Evolutionary conservation across 1,139 yeast genomes (phyloP).

Genomic region (Hemisphaericaspora xylanilytica): DNA sequence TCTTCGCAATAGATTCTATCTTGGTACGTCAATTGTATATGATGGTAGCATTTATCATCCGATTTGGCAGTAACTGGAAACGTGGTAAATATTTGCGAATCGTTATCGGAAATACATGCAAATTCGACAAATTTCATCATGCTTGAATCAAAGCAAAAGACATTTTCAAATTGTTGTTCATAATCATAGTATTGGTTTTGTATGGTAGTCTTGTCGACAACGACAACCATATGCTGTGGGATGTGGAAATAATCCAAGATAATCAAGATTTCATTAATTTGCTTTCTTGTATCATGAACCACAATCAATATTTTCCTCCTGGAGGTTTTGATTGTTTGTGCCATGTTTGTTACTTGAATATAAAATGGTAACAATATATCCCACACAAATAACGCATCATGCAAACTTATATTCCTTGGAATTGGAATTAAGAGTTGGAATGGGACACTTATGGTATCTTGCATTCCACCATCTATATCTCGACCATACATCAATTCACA

Average conservation of each 20-base stretch:
- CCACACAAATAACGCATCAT: slow-evolving; percentile 36
- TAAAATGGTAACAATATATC: slow-evolving; percentile 41
- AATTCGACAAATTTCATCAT: slow-evolving; percentile 24
- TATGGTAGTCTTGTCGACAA: slow-evolving; percentile 26
- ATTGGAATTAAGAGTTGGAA: slow-evolving; percentile 25
- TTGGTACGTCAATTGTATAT: slow-evolving; percentile 27
- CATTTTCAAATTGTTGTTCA: slow-evolving; percentile 22
- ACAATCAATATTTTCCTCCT: slow-evolving; percentile 25
- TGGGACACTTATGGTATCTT: slow-evolving; percentile 35
- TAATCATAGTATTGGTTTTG: slow-evolving; percentile 10
- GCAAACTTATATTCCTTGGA: slow-evolving; percentile 34
- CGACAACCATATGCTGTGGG: slow-evolving; percentile 25
- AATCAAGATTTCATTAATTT: slow-evolving; percentile 38
- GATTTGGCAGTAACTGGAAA: slow-evolving; percentile 9
- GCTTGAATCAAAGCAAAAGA: slow-evolving; percentile 18
- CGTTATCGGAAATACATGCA: slow-evolving; percentile 28
- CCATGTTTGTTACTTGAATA: slow-evolving; percentile 22
- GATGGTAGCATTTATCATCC: slow-evolving; percentile 26
- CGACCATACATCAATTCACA: slow-evolving; percentile 31
- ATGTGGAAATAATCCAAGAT: slow-evolving; percentile 31
- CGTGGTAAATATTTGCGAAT: slow-evolving; percentile 21
- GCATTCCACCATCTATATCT: slow-evolving; percentile 42
- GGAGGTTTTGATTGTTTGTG: slow-evolving; percentile 6
- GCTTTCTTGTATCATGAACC: slow-evolving; percentile 27
- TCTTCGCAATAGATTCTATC: slow-evolving; percentile 29